A percentile compares a stretch with the other conserved stretches of the same genome.
Conservation (phyloP, 2,329 filamentous ascomycete genomes). For the Westerdykella ornata region DNA sequence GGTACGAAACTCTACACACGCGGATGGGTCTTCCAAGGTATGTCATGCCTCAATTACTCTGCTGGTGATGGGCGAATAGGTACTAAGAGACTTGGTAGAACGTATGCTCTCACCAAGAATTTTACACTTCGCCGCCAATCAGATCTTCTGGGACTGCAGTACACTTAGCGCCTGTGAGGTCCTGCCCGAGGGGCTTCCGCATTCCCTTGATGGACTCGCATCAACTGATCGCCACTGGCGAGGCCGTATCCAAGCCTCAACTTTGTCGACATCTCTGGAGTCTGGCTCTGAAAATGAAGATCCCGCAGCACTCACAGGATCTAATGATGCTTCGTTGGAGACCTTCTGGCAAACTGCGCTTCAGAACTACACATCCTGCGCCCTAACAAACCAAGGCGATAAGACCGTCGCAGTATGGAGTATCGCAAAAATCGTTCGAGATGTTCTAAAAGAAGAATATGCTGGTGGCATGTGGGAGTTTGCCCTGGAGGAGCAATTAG, state of each 20-base stretch:
- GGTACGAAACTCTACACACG: constrained; percentile 13
- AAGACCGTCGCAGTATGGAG: constrained; percentile 24
- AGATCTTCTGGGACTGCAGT: constrained; percentile 27
- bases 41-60: not conserved
- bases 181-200: constrained; percentile 17
- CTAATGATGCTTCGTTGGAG: constrained; percentile 16
- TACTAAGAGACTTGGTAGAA: constrained; percentile 10
- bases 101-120: constrained; percentile 23
- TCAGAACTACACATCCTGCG: constrained; percentile 17
- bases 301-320: constrained; percentile 9
- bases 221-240: constrained; percentile 22
- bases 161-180: constrained; percentile 20
- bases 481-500: constrained; percentile 20
- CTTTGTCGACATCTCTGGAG: not conserved
- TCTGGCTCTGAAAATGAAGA: not conserved
- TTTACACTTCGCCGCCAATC: constrained; percentile 18
- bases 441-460: constrained; percentile 15
- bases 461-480: constrained; percentile 19
- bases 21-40: constrained; percentile 30
- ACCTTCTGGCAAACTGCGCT: constrained; percentile 21
- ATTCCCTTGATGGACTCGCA: constrained; percentile 12
- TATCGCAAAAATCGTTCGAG: constrained; percentile 24
- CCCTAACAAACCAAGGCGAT: constrained; percentile 15
- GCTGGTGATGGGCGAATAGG: not conserved
- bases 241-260: constrained; percentile 13